Base-by-base conservation (phyloP, 1,284 basidiomycete species). In the Cutaneotrichosporon sp. region DNA sequence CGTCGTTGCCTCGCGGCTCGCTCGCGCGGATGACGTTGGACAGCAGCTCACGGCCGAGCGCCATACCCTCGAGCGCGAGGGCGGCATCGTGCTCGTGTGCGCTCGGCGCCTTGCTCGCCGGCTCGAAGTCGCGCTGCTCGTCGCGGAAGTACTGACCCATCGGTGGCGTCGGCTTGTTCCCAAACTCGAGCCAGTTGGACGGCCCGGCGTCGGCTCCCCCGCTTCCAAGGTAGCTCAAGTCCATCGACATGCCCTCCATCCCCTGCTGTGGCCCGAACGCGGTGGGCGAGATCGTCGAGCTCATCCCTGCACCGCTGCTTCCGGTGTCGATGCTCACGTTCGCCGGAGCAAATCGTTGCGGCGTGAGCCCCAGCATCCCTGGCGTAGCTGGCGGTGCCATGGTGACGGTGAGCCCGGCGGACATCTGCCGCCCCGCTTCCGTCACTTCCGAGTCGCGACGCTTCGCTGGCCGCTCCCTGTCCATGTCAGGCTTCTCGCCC, bases 11-110 rank as follows among this genome's bases (percentile, higher is more conserved):
- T 18, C n/a, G 25, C 22, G 49, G 38, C 25, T 49, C 25, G 34
- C 36, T n/a, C 10, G 10, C 25, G 11, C 20, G 8, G 8, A n/a
- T 25, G 14, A 18, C 16, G 51, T 22, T 51, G 34, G 56, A 38
- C 16, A 56, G 54, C 27, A 65, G 43, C n/a, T 65, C 64, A 10
- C 64, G 60, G 27, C 64, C 64, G 10, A 66, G 61, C 1, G 64
- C 64, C 61, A 66, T 63, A 22, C 64, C 64, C 38, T 66, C 64
- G 45, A 76, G 62, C 16, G 67, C 58, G 1, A 63, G 52, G 3
- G 64, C 60, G 3, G 65, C 65, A 50, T 71, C 59, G 27, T 67
- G 65, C 51, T 67, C 62, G 55, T 64, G 62, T 5, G 58, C 60
- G 20, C 62, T 62, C 3, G 66, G 64, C 2, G 64, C 64, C 13